A percentile compares a stretch with the other conserved stretches of the same genome.
Conservation (phyloP, 495 filamentous ascomycete species). For the Tuber aestivum region DNA sequence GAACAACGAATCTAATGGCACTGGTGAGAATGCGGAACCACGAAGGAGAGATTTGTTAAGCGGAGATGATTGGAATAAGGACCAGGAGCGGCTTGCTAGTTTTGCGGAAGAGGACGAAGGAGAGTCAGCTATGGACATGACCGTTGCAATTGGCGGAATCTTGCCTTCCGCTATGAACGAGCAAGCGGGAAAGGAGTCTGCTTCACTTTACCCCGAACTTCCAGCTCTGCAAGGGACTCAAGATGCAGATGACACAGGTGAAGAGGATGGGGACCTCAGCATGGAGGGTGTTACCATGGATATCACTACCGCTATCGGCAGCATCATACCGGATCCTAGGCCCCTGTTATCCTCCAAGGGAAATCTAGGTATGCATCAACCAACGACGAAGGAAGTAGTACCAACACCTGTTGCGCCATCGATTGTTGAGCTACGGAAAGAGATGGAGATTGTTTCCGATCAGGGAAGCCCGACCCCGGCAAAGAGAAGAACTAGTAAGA, state of each 20-base stretch:
- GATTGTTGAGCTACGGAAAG: constrained; percentile 8
- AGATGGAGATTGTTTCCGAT: neutral
- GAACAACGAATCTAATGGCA: constrained; percentile 50
- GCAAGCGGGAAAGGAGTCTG: constrained; percentile 55
- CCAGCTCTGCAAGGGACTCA: constrained; percentile 23
- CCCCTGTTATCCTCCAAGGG: neutral
- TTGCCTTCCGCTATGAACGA: constrained; percentile 50
- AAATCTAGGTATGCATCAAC: neutral
- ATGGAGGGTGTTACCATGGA: constrained; percentile 39
- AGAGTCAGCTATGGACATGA: constrained; percentile 53
- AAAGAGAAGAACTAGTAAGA: constrained; percentile 23
- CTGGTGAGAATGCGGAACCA: constrained; percentile 50
- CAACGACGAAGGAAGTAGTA: neutral
- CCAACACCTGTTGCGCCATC: constrained; percentile 20
- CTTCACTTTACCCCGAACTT: constrained; percentile 40
- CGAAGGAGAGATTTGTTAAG: constrained; percentile 35
- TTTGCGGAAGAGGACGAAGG: constrained; percentile 53
- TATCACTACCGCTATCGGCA: constrained; percentile 35
- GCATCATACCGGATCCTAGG: constrained; percentile 16
- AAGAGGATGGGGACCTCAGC: constrained; percentile 24
- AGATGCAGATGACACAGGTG: constrained; percentile 16
- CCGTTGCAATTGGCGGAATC: constrained; percentile 64
- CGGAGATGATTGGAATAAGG: constrained; percentile 50
- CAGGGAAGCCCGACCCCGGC: constrained; percentile 7
- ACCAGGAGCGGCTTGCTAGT: constrained; percentile 77